Conservation (phyloP, 768 basidiomycete genomes). For the Mycena venus region DNA sequence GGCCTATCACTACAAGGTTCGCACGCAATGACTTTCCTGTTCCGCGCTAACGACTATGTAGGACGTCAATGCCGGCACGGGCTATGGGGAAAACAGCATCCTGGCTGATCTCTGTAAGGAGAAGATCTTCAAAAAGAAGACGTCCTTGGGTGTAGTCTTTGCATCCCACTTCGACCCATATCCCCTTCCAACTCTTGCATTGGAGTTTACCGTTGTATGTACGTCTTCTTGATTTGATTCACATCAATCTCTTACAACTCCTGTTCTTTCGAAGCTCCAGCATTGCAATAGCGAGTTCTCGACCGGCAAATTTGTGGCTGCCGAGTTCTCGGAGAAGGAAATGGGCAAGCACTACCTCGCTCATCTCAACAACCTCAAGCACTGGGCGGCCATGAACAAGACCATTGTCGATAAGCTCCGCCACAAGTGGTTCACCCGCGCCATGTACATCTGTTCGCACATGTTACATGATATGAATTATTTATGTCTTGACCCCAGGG, state of each 20-base stretch:
- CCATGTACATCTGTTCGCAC: not conserved
- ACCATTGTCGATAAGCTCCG: not conserved
- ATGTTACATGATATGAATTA: too few species aligned
- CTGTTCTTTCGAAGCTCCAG: not conserved
- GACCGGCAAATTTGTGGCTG: not conserved
- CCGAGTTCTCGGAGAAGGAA: conserved; percentile 8
- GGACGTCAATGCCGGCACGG: not conserved
- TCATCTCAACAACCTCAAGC: not conserved
- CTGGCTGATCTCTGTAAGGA: not conserved
- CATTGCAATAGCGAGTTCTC: not conserved
- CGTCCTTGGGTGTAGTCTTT: not conserved
- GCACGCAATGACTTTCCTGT: not conserved
- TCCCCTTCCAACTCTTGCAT: not conserved
- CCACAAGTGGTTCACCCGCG: not conserved
- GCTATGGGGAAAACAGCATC: not conserved
- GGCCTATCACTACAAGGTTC: not conserved
- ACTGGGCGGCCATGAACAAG: not conserved
- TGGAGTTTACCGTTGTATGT: not conserved
- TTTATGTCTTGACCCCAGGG: too few species aligned
- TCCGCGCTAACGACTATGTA: not conserved
- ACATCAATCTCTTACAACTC: too few species aligned
- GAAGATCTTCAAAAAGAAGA: not conserved
- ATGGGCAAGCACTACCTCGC: not conserved
- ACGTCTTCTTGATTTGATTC: too few species aligned
- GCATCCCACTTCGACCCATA: not conserved